phyloP scores from a whole-genome alignment of 2,329 filamentous ascomycete species.

The Cladosporium sp. region DNA sequence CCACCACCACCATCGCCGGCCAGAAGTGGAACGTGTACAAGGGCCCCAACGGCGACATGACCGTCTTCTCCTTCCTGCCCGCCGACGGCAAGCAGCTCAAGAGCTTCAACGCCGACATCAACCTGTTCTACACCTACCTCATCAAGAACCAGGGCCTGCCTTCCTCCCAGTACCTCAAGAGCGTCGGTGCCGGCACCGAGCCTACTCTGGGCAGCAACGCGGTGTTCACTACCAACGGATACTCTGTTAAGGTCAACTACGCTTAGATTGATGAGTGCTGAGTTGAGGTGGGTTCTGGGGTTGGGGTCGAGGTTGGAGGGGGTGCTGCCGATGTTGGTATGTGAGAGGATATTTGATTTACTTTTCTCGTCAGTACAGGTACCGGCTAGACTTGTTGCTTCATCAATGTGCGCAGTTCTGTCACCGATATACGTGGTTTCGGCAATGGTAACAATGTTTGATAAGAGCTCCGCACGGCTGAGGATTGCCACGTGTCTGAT shows the following conservation, averaged over 20 bases:
- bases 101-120: conserved; percentile 60
- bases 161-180: conserved; percentile 55
- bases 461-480: not conserved
- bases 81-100: conserved; percentile 43
- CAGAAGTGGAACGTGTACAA: conserved; percentile 60
- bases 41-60: conserved; percentile 62
- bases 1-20: conserved; percentile 55
- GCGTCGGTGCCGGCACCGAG: conserved; percentile 35
- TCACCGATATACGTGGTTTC: not conserved
- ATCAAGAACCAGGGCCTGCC: conserved; percentile 49
- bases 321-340: not conserved
- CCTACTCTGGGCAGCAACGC: conserved; percentile 28
- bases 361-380: not conserved
- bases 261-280: not conserved
- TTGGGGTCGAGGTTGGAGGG: not conserved
- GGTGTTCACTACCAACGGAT: conserved; percentile 26
- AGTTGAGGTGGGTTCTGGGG: not conserved
- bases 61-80: conserved; percentile 64
- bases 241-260: conserved; percentile 19
- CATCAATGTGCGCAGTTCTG: not conserved
- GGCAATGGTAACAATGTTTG: not conserved
- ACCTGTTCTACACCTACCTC: conserved; percentile 61
- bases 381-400: not conserved
- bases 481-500: not conserved
- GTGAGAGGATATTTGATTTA: not conserved